Evolutionary conservation across 2,329 filamentous ascomycete genomes (phyloP).

Genomic region (Fusarium robinianum): DNA sequence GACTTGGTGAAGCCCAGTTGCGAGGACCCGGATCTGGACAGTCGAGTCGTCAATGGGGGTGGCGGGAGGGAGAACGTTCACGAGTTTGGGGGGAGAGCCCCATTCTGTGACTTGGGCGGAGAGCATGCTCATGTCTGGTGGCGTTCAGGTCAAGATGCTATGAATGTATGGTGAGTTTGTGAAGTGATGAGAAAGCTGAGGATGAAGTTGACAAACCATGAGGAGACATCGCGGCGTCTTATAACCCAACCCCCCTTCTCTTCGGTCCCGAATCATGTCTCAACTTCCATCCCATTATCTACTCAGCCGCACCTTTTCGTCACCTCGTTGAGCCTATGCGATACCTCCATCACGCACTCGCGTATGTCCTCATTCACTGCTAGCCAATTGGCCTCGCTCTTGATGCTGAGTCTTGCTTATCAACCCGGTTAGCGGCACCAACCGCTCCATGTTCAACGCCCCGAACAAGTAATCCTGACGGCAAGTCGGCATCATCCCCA

Average conservation of each 20-base stretch:
- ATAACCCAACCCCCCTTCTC: too few species aligned
- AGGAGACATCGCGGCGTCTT: too few species aligned
- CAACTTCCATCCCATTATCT: too few species aligned
- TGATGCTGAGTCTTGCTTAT: neutral
- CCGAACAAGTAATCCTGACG: conserved; percentile 23
- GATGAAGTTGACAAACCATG: conserved; percentile 18
- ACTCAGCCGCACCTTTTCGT: too few species aligned
- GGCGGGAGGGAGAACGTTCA: conserved; percentile 43
- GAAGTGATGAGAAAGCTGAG: neutral
- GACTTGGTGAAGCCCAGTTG: conserved; percentile 56
- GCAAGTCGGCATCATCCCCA: conserved; percentile 22
- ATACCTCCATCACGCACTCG: too few species aligned
- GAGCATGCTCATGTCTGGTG: conserved; percentile 38
- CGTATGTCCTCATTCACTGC: too few species aligned
- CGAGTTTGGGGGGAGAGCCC: conserved; percentile 37
- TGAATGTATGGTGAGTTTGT: neutral
- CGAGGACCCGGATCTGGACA: conserved; percentile 56
- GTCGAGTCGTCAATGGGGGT: conserved; percentile 42
- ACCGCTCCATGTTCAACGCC: too few species aligned
- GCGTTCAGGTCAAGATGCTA: neutral
- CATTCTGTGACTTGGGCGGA: conserved; percentile 48
- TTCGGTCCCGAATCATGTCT: too few species aligned
- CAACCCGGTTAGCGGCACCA: too few species aligned
- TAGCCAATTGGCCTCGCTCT: too few species aligned
- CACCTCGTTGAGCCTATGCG: too few species aligned